Conservation (phyloP, 2,329 filamentous ascomycete species). For the Drechslera avenae region DNA sequence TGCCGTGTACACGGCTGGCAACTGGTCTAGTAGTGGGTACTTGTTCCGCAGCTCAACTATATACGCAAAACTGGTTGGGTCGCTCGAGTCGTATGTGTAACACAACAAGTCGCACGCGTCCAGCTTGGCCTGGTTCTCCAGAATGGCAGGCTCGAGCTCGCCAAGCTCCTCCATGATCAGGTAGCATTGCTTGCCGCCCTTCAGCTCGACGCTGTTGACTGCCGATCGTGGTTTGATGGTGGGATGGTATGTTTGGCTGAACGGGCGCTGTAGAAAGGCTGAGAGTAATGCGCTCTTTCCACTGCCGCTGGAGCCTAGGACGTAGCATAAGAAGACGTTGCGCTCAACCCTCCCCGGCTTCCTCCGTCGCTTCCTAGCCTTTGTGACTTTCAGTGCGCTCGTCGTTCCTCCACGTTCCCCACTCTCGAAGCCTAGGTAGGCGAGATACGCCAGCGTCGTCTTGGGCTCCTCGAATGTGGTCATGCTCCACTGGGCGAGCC, state of each 20-base stretch:
- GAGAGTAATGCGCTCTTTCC: slow-evolving; percentile 93
- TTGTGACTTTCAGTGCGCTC: slow-evolving; percentile 90
- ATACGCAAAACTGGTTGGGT: slow-evolving; percentile 93
- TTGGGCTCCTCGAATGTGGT: slow-evolving; percentile 96
- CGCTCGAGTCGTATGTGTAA: slow-evolving; percentile 95
- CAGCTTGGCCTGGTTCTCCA: slow-evolving; percentile 89
- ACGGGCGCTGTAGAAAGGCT: slow-evolving; percentile 87
- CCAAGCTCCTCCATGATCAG: slow-evolving; percentile 94
- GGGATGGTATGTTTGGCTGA: slow-evolving; percentile 81
- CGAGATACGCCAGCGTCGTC: slow-evolving; percentile 92
- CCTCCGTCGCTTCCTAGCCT: slow-evolving; percentile 82
- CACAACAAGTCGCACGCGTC: slow-evolving; percentile 93
- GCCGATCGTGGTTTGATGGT: slow-evolving; percentile 94
- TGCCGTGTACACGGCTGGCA: slow-evolving; percentile 90
- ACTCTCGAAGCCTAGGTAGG: slow-evolving; percentile 92
- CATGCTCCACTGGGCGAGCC: slow-evolving; percentile 99
- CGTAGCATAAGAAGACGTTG: slow-evolving; percentile 92
- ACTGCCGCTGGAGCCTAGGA: slow-evolving; percentile 81
- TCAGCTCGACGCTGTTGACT: slow-evolving; percentile 95
- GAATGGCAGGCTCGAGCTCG: slow-evolving; percentile 89
- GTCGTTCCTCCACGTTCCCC: slow-evolving; percentile 73
- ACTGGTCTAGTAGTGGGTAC: slow-evolving; percentile 82
- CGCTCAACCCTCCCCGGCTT: slow-evolving; percentile 85
- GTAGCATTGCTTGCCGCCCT: slow-evolving; percentile 95
- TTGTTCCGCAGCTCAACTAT: slow-evolving; percentile 80